phyloP scores from a whole-genome alignment of 805 yeast species.

The Suhomyces sp. region DNA sequence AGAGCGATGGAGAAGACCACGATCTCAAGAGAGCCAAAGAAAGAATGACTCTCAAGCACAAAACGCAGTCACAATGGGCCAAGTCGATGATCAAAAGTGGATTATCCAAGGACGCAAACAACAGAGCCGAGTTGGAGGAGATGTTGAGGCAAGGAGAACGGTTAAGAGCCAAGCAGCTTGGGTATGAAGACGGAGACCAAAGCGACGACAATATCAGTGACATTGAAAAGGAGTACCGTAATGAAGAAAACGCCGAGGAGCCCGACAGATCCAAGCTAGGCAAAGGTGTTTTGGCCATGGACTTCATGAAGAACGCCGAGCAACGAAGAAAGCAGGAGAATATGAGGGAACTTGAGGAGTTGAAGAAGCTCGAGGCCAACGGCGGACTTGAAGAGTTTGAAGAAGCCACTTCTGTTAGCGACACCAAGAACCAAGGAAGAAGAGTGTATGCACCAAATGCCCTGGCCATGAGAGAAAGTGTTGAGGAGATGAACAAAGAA shows the following conservation, averaged over 20 bases:
- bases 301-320: conserved; percentile 91
- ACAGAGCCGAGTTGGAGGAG: conserved; percentile 88
- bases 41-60: conserved; percentile 89
- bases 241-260: conserved; percentile 35
- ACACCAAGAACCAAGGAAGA: conserved; percentile 68
- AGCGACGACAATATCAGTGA: conserved; percentile 52
- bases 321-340: conserved; percentile 62
- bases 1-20: conserved; percentile 56
- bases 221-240: conserved; percentile 38
- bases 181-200: conserved; percentile 54
- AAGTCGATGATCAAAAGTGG: conserved; percentile 86
- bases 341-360: conserved; percentile 45
- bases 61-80: conserved; percentile 88
- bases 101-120: conserved; percentile 78
- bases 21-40: conserved; percentile 82
- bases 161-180: conserved; percentile 68
- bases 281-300: conserved; percentile 91
- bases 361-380: conserved; percentile 48
- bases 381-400: conserved; percentile 37
- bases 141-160: conserved; percentile 87
- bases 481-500: conserved; percentile 31
- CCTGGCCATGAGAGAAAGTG: conserved; percentile 33
- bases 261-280: conserved; percentile 48
- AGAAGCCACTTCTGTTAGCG: conserved; percentile 44
- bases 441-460: conserved; percentile 72